Conservation (phyloP, 768 basidiomycete genomes). For the Pulveroboletus sp. region DNA sequence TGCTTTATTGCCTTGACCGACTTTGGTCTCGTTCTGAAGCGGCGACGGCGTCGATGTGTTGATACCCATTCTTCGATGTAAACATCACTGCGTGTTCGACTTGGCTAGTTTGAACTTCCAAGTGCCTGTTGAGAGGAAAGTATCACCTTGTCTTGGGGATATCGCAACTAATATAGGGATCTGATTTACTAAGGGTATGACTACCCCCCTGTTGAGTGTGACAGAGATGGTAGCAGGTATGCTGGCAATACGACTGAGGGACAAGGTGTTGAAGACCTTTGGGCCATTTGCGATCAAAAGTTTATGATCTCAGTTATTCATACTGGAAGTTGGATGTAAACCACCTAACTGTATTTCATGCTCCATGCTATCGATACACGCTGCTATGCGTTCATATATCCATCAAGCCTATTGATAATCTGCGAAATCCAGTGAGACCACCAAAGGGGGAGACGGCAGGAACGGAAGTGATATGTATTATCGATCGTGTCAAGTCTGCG, state of each 20-base stretch:
- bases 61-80: conserved; percentile 74
- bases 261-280: background rate
- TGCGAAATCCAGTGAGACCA: too few species aligned
- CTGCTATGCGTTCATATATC: background rate
- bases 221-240: conserved; percentile 46
- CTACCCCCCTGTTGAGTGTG: conserved; percentile 68
- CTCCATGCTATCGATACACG: too few species aligned
- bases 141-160: too few species aligned
- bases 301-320: background rate
- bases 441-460: too few species aligned
- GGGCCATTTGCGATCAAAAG: too few species aligned
- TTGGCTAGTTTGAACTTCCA: too few species aligned
- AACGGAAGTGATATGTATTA: too few species aligned
- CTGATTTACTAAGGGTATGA: conserved; percentile 64
- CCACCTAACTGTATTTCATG: too few species aligned
- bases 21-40: conserved; percentile 66
- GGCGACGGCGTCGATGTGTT: conserved; percentile 64
- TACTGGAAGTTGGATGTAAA: background rate
- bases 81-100: conserved; percentile 71
- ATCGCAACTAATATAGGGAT: background rate
- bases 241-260: background rate
- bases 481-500: too few species aligned
- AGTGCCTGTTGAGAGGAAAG: conserved; percentile 38
- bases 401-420: too few species aligned
- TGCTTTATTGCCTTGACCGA: conserved; percentile 70